Base-by-base conservation (phyloP, 2,329 filamentous ascomycete species). In the Macrophomina tecta region DNA sequence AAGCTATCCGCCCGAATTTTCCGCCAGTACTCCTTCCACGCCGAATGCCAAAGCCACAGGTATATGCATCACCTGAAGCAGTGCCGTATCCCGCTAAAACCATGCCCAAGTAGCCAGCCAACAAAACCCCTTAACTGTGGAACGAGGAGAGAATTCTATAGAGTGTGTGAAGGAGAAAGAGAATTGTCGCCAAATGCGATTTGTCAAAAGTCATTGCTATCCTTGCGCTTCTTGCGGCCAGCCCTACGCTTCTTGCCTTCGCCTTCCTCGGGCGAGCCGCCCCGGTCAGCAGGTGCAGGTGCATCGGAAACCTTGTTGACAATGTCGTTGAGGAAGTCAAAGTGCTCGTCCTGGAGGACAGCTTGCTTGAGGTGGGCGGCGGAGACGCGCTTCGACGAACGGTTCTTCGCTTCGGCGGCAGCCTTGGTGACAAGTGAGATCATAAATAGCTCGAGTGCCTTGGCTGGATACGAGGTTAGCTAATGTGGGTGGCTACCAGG, bases 371-470 rank as follows among this genome's bases (percentile, higher is more conserved):
- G 86, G 85, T 98, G 97, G 66, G 90, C 85, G 1, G 94, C 92
- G 16, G 93, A 93, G 71, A 99, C 92, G 70, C 94, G 89, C 81
- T 97, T 97, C 0, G 92, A 94, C 69, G 90, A 91, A 77, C 91
- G 92, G 68, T 90, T 87, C 72, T 87, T 89, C 61, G 95, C 94
- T 72, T 97, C 89, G 63, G 91, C 88, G 56, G 95, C 93, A 67
- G 94, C 93, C 77, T 94, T 94, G 34, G 90, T 90, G 69, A 98
- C 94, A 66, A 99, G 86, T 49, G 92, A 90, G 69, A 98, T 93
- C 95, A 99, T 99, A 78, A 99, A 99, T 8, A 99, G 85, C 81
- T 99, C 95, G 6, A 99, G 85, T 16, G 95, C 95, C 83, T 97
- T 97, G 72, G 92, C 92, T 89, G 71, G 62, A 40, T 23, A 61